These are phyloP conservation scores for Umbelopsis sp. DNA, from an alignment of 371 early-diverging fungal genomes.

Conservation along the genomic window DNA sequence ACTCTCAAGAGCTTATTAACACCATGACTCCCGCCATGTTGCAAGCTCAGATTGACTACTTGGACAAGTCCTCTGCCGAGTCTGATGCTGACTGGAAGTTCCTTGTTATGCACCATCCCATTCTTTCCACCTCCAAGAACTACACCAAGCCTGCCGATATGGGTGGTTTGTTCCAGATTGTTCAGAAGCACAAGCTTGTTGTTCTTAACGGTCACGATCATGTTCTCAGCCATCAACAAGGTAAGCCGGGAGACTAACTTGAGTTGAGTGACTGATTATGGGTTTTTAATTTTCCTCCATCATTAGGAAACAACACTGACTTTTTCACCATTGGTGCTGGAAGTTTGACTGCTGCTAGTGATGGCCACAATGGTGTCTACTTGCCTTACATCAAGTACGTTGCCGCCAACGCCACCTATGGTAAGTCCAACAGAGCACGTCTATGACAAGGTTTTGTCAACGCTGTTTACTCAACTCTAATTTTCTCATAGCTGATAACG, in stretches of 20 bases:
- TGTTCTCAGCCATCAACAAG: conserved; percentile 15
- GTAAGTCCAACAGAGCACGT: background rate
- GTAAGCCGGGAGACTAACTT: background rate
- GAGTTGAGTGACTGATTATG: background rate
- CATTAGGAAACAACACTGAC: conserved; percentile 6
- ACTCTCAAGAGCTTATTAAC: background rate
- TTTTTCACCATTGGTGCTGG: conserved; percentile 14
- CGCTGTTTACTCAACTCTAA: background rate
- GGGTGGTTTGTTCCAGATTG: conserved; percentile 15
- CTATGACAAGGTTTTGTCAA: no score
- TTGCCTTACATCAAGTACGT: conserved; percentile 8
- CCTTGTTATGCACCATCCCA: conserved; percentile 3
- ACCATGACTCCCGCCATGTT: conserved; percentile 3
- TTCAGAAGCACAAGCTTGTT: conserved; percentile 8
- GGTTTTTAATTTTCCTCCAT: background rate
- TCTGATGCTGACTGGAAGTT: conserved; percentile 16
- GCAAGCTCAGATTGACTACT: background rate
- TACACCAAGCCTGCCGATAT: background rate
- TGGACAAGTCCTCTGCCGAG: conserved; percentile 7
- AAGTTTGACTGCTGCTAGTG: conserved; percentile 5
- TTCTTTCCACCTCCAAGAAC: background rate
- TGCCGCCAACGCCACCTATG: conserved; percentile 12
- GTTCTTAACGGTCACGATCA: conserved; percentile 15
- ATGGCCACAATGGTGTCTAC: background rate
- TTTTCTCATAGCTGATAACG: conserved; percentile 8